Conservation (phyloP, 148 eudicot species). For the Diospyros lotus region DNA sequence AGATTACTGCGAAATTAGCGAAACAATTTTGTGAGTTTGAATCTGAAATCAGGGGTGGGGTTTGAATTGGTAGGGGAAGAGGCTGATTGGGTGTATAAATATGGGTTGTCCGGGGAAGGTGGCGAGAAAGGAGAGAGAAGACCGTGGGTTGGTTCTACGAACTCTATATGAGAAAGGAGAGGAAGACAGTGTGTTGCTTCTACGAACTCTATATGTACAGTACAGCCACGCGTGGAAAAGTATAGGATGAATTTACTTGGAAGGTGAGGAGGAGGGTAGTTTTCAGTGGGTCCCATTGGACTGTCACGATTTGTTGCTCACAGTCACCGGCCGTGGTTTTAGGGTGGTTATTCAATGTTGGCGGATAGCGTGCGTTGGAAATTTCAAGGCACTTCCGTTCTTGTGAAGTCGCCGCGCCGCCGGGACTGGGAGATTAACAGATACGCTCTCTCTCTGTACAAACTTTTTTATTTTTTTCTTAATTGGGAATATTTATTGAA, state of each 20-base stretch:
- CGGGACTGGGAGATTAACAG: too few species aligned
- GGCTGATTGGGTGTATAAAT: background rate
- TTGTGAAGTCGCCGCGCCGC: too few species aligned
- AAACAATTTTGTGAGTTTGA: too few species aligned
- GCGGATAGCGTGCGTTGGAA: background rate
- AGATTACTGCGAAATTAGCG: too few species aligned
- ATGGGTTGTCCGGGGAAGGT: conserved; percentile 14
- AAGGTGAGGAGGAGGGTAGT: too few species aligned
- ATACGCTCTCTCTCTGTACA: too few species aligned
- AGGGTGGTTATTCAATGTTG: background rate
- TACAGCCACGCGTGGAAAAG: background rate
- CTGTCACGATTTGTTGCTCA: background rate
- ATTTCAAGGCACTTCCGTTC: too few species aligned
- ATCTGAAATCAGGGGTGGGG: too few species aligned
- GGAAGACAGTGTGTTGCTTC: background rate
- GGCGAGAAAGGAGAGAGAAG: conserved; percentile 10
- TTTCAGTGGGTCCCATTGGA: background rate
- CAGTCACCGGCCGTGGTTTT: background rate
- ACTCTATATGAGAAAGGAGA: conserved; percentile 5
- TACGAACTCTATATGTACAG: background rate
- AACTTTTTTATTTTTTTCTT: too few species aligned
- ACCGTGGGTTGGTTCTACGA: background rate
- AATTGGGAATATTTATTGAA: too few species aligned
- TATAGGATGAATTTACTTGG: background rate
- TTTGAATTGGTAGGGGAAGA: background rate